Conservation (phyloP, 176 grass and related monocot genomes). For the Calamus simplicifolius region DNA sequence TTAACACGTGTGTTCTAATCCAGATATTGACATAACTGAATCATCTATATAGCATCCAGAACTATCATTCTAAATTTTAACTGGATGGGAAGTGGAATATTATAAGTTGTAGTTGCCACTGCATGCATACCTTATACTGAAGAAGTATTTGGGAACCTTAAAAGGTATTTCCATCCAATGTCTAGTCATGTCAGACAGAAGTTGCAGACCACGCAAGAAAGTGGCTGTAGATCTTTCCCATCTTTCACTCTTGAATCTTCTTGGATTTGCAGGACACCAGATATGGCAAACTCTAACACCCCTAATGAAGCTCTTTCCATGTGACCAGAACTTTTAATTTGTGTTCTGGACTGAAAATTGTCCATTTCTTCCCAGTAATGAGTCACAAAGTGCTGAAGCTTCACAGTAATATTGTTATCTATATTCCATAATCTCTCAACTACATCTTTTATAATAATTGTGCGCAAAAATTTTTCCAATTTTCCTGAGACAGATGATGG, state of each 20-base stretch:
- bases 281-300: constrained; percentile 53
- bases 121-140: constrained; percentile 49
- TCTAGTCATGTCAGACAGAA: constrained; percentile 45
- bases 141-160: constrained; percentile 69
- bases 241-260: constrained; percentile 23
- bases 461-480: constrained; percentile 24
- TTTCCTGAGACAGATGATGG: constrained; percentile 14
- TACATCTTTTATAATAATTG: constrained; percentile 49
- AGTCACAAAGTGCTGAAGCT: constrained; percentile 39
- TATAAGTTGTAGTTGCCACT: too few relatives aligned
- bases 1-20: too few relatives aligned
- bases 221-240: constrained; percentile 16
- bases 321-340: constrained; percentile 21
- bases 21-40: too few relatives aligned
- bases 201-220: constrained; percentile 38
- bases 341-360: constrained; percentile 20
- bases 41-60: too few relatives aligned
- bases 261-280: constrained; percentile 26
- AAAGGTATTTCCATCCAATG: constrained; percentile 61
- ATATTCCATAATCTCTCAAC: constrained; percentile 37
- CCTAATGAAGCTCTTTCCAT: constrained; percentile 32
- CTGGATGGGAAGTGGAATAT: too few relatives aligned
- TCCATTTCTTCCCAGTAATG: constrained; percentile 22
- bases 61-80: too few relatives aligned
- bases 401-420: constrained; percentile 25